These are phyloP conservation scores for Glaciozyma antarctica DNA, from an alignment of 768 basidiomycete species.

Conservation along the genomic window DNA sequence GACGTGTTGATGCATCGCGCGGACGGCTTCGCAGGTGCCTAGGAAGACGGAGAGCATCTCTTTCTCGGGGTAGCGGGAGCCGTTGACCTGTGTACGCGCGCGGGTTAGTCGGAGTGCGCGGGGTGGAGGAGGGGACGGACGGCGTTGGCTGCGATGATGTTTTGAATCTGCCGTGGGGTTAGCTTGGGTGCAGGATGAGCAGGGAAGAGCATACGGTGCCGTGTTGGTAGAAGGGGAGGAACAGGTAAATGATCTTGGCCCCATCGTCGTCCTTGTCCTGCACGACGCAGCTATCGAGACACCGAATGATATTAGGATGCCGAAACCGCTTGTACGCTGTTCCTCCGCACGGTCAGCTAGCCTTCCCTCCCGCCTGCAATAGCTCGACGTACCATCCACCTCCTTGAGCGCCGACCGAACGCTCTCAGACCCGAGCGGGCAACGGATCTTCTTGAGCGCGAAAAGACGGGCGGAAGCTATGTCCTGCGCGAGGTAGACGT, in stretches of 20 bases:
- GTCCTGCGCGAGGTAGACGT: slow-evolving; percentile 48
- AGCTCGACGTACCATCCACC: slow-evolving; percentile 32
- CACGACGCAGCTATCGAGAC: slow-evolving; percentile 24
- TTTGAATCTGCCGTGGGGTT: slow-evolving; percentile 85
- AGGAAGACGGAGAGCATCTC: slow-evolving; percentile 84
- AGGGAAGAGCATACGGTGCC: slow-evolving; percentile 9
- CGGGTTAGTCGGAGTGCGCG: background rate
- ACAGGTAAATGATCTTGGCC: slow-evolving; percentile 46
- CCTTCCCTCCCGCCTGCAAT: background rate
- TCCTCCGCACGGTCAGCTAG: background rate
- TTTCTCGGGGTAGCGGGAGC: slow-evolving; percentile 71
- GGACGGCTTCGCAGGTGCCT: slow-evolving; percentile 85
- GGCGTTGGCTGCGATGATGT: slow-evolving; percentile 76
- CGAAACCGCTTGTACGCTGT: slow-evolving; percentile 88
- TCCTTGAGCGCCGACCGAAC: slow-evolving; percentile 57
- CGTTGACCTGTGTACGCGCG: slow-evolving; percentile 47
- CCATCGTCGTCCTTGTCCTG: slow-evolving; percentile 16
- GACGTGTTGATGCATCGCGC: slow-evolving; percentile 64
- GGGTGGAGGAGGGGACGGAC: slow-evolving; percentile 7
- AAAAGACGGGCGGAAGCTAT: slow-evolving; percentile 60
- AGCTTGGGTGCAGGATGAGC: slow-evolving; percentile 11
- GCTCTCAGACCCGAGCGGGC: slow-evolving; percentile 75
- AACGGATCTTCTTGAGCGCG: slow-evolving; percentile 92
- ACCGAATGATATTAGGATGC: slow-evolving; percentile 90
- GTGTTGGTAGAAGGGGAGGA: slow-evolving; percentile 85